Conservation (phyloP, 2,329 filamentous ascomycete species). For the Paecilomyces variotii region DNA sequence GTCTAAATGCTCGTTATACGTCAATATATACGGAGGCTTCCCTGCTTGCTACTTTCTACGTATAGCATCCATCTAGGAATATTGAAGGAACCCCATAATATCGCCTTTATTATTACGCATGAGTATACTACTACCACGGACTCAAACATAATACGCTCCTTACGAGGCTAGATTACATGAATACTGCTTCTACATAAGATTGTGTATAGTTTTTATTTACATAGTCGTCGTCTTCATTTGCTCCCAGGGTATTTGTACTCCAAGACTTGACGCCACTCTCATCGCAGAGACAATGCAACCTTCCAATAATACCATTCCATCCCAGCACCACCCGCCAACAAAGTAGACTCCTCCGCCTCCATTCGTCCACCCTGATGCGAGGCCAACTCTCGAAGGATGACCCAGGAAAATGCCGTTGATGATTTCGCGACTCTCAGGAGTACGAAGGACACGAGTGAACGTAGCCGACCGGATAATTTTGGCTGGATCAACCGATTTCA, state of each 20-base stretch:
- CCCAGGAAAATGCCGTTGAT: slow-evolving; percentile 40
- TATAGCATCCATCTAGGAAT: neutral
- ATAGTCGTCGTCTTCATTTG: neutral
- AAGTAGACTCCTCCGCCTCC: slow-evolving; percentile 49
- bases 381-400: neutral
- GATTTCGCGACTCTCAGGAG: slow-evolving; percentile 38
- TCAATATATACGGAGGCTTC: neutral
- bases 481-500: slow-evolving; percentile 30
- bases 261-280: slow-evolving; percentile 47
- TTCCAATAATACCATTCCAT: slow-evolving; percentile 56
- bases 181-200: neutral
- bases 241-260: slow-evolving; percentile 35
- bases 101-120: neutral
- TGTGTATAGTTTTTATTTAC: neutral
- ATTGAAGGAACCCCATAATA: neutral
- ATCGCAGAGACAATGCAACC: slow-evolving; percentile 54
- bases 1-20: neutral
- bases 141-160: neutral
- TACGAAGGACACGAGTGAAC: slow-evolving; percentile 49
- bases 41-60: neutral
- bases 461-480: slow-evolving; percentile 38
- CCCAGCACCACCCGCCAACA: slow-evolving; percentile 56
- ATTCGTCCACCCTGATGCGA: slow-evolving; percentile 40
- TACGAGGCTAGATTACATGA: neutral
- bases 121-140: neutral